These are phyloP conservation scores for Lachnellula cervina DNA, from an alignment of 2,329 filamentous ascomycete species.

Conservation along the genomic window DNA sequence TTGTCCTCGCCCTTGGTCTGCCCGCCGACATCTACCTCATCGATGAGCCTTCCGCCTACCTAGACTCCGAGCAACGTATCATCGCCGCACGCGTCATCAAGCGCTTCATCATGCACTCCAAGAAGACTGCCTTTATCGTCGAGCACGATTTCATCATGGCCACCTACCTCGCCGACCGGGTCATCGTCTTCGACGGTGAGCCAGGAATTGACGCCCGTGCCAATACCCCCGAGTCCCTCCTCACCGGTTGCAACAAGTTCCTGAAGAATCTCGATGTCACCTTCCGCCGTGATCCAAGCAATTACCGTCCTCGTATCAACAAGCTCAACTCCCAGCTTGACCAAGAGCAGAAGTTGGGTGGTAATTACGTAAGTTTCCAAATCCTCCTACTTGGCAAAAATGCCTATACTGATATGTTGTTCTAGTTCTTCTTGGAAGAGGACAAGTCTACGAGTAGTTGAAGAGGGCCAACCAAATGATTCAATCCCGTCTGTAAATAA, in stretches of 20 bases:
- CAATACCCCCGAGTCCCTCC: slow-evolving; percentile 83
- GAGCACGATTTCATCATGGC: slow-evolving; percentile 99
- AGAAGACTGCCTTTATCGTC: slow-evolving; percentile 98
- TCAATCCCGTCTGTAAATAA: slow-evolving; percentile 27
- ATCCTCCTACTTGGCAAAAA: not conserved
- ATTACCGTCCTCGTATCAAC: slow-evolving; percentile 97
- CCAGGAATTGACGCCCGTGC: slow-evolving; percentile 85
- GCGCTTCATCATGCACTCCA: slow-evolving; percentile 99
- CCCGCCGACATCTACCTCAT: slow-evolving; percentile 98
- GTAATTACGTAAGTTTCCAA: slow-evolving; percentile 72
- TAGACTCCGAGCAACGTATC: slow-evolving; percentile 99
- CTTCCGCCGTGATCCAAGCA: slow-evolving; percentile 95
- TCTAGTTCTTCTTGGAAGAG: slow-evolving; percentile 92
- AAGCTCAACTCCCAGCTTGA: slow-evolving; percentile 94
- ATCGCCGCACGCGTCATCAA: slow-evolving; percentile 97
- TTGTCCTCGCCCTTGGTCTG: slow-evolving; percentile 90
- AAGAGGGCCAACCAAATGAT: slow-evolving; percentile 55
- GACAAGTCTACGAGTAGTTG: slow-evolving; percentile 46
- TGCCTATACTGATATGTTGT: not conserved
- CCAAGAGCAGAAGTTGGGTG: slow-evolving; percentile 89
- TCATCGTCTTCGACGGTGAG: slow-evolving; percentile 96
- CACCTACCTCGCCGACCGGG: slow-evolving; percentile 73
- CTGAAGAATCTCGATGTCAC: slow-evolving; percentile 95
- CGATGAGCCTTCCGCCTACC: slow-evolving; percentile 94
- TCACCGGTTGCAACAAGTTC: slow-evolving; percentile 93